Base-by-base conservation (phyloP, 2,329 filamentous ascomycete species). In the Ophiocordyceps sinensis region DNA sequence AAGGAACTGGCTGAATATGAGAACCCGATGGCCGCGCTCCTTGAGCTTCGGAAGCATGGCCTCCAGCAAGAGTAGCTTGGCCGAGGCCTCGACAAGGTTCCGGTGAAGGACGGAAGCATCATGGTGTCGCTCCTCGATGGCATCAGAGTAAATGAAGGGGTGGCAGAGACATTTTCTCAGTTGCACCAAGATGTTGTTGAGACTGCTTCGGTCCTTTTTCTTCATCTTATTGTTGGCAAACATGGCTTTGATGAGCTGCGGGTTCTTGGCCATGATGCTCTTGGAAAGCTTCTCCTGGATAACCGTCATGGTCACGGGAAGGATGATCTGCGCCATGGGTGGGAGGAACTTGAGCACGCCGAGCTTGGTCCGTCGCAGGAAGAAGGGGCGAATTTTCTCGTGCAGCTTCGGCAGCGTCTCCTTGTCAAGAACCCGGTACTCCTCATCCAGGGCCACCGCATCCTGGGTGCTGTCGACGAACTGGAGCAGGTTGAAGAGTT, bases 131-230 rank as follows among this genome's bases (percentile, higher is more conserved):
- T 98, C 91, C 61, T 98, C 93, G 43, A 98, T 91, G 19, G 83
- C 80, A 34, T 77, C 71, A 53, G 79, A 95, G 67, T 95, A 98
- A 39, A 96, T 79, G 56, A 96, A 98, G 0, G 93, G 91, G 60
- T 98, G 93, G 48, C 89, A 95, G 2, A 98, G 69, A 48, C 86
- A 94, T 58, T 95, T 96, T 15, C 91, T 78, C 15, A 98, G 71
- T 58, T 98, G 91, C 75, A 95, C 86, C 36, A 98, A 62, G 32
- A 98, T 94, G 51, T 98, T 98, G 70, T 82, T 94, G 43, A 96
- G 64, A 47, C 79, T 89, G 35, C 84, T 79, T 6, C 82, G 75
- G 44, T 96, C 88, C 14, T 70, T 72, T 26, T 71, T 67, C 51
- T 79, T 84, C 39, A 86, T 63, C 46, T 72, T 77, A 36, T 68